These are phyloP conservation scores for Aspergillaceae sp. DNA, from an alignment of 2,329 filamentous ascomycete species.

Conservation along the genomic window DNA sequence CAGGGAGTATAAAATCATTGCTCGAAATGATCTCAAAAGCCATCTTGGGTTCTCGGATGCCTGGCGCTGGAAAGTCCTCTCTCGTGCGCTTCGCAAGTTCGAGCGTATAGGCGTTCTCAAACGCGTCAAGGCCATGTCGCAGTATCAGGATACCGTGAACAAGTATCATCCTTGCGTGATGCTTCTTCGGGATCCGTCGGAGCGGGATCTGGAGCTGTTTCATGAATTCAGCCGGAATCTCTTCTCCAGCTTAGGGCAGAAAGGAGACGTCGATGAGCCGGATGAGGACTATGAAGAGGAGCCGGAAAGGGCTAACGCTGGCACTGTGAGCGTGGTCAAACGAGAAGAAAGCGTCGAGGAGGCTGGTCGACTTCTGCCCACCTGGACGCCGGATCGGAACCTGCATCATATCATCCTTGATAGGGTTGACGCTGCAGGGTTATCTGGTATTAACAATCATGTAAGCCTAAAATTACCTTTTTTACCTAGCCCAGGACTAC, in stretches of 20 bases:
- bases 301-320: slow-evolving; percentile 11
- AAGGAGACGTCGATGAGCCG: slow-evolving; percentile 28
- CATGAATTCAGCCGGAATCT: slow-evolving; percentile 26
- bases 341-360: slow-evolving; percentile 19
- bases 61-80: slow-evolving; percentile 35
- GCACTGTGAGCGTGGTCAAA: slow-evolving; percentile 12
- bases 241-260: slow-evolving; percentile 18
- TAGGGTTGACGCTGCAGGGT: slow-evolving; percentile 39
- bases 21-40: slow-evolving; percentile 44
- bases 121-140: slow-evolving; percentile 35
- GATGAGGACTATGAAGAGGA: slow-evolving; percentile 31
- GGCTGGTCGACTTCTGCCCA: slow-evolving; percentile 36
- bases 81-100: slow-evolving; percentile 36
- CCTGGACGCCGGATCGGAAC: slow-evolving; percentile 48
- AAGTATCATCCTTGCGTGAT: slow-evolving; percentile 36
- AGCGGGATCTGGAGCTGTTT: slow-evolving; percentile 33
- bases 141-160: slow-evolving; percentile 29
- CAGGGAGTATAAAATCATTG: slow-evolving; percentile 43
- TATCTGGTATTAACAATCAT: slow-evolving; percentile 42
- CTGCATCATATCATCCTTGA: slow-evolving; percentile 47
- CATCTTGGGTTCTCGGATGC: slow-evolving; percentile 34
- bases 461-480: slow-evolving; percentile 16
- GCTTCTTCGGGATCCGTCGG: slow-evolving; percentile 34
- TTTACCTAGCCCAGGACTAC: slow-evolving; percentile 1
- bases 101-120: slow-evolving; percentile 39